phyloP scores from a whole-genome alignment of 2,329 filamentous ascomycete species.

The Diplocarpon mali region DNA sequence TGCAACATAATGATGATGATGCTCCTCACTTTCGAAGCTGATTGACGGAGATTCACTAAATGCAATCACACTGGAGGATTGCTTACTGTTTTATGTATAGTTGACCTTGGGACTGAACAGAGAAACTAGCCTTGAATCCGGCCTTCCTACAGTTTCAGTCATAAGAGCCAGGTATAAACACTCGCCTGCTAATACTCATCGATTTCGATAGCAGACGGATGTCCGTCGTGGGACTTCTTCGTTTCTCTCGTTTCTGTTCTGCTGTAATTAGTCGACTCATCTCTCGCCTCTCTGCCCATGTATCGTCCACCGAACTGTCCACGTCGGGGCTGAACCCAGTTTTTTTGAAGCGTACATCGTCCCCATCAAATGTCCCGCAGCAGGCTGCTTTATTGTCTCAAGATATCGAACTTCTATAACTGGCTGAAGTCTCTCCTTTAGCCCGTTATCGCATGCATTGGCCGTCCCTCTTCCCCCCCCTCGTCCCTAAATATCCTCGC shows the following conservation, averaged over 20 bases:
- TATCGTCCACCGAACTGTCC: too few species aligned
- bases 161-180: too few species aligned
- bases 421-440: background rate
- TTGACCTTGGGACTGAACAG: background rate
- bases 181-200: too few species aligned
- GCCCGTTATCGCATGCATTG: conserved; percentile 9
- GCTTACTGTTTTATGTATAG: background rate
- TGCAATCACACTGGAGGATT: background rate
- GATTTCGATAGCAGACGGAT: background rate
- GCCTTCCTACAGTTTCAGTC: background rate
- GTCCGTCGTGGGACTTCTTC: conserved; percentile 11
- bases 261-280: conserved; percentile 8
- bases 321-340: too few species aligned
- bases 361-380: conserved; percentile 2
- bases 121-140: conserved; percentile 1
- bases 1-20: too few species aligned
- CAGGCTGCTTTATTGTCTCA: conserved; percentile 4
- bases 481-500: conserved; percentile 24
- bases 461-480: conserved; percentile 11
- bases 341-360: background rate
- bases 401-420: background rate
- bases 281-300: background rate
- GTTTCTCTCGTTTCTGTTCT: conserved; percentile 7
- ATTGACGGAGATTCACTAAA: too few species aligned
- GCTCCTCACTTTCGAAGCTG: too few species aligned